Evolutionary conservation across 2,329 filamentous ascomycete genomes (phyloP), one percentile per base, ranked within the genome.

Genomic region (Delphinella strobiligena): DNA sequence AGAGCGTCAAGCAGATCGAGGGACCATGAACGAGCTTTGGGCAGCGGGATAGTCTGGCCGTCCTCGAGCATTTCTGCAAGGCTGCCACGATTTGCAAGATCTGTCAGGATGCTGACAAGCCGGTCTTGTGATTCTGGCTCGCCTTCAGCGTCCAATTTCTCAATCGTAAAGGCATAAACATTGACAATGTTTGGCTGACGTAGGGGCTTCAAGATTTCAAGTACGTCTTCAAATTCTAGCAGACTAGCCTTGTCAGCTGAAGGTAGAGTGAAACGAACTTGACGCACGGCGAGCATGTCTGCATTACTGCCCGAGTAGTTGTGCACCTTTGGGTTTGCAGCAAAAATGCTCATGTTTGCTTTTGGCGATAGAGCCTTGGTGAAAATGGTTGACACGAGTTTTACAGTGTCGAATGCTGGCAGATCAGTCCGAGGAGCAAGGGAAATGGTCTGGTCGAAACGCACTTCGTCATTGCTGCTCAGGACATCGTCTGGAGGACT

Each of bases 1-100:
- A 98, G 66, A 0, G 81, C 91, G 61, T 95, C 86, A 18, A 98
- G 72, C 14, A 98, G 69, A 52, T 94, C 86, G 43, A 88, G 78
- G n/a, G 86, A 91, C 81, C 87, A 96, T 17, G 84, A 79, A 38
- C 87, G 80, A 33, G 88, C 79, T 55, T 80, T 88, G 47, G 75
- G 74, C 37, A 83, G 73, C 31, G 81, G 75, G 37, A 95, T 65
- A 19, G 45, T 43, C 31, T 46, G 38, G 4, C 82, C 85, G 31
- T 86, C 77, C 41, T 89, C 81, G 19, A 98, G 68, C 15, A 93
- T 68, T 51, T 94, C 86, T 19, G 80, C 75, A 11, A 98, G 64
- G 0, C 88, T 84, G 0, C 86, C 87, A 56, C 84, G 87, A 38
- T 86, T 81, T 9, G 84, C 82, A 51, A 84, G 72, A 35, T 88